A percentile compares a stretch with the other conserved stretches of the same genome.
Evolutionary conservation across 208 protist genomes (phyloP).

Genomic region (Wallacemonas sp.): DNA sequence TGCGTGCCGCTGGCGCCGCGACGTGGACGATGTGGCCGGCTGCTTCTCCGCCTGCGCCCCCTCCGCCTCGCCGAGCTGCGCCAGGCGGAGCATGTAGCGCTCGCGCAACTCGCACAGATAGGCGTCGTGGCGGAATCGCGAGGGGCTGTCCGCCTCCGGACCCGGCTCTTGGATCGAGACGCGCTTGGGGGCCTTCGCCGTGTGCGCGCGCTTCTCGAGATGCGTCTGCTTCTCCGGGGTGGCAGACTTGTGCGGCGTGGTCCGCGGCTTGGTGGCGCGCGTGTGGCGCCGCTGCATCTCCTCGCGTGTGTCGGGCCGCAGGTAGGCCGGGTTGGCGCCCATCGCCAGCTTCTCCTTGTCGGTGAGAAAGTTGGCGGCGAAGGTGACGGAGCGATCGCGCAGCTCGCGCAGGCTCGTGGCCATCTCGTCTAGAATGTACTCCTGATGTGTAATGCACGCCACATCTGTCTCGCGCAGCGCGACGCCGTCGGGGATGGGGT

Average conservation of each 20-base stretch:
- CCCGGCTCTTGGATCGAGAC: conserved; percentile 7
- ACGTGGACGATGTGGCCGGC: not conserved
- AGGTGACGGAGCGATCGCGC: conserved; percentile 67
- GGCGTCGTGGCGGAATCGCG: conserved; percentile 26
- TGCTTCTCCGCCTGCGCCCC: not conserved
- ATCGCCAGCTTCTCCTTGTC: conserved; percentile 80
- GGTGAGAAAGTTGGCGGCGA: conserved; percentile 74
- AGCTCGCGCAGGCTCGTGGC: conserved; percentile 41
- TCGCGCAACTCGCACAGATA: conserved; percentile 46
- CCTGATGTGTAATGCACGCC: conserved; percentile 41
- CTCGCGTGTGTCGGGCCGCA: conserved; percentile 28
- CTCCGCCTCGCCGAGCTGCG: conserved; percentile 31
- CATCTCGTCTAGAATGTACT: conserved; percentile 50
- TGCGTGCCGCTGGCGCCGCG: not conserved
- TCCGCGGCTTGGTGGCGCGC: not conserved
- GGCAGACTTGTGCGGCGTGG: not conserved
- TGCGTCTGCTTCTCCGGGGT: not conserved
- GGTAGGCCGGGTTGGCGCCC: conserved; percentile 69
- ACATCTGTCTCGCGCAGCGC: conserved; percentile 25
- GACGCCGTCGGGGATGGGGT: conserved; percentile 62
- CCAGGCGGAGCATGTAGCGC: conserved; percentile 51
- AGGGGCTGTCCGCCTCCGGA: conserved; percentile 1
- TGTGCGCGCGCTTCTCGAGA: not conserved
- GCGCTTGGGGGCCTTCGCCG: conserved; percentile 7
- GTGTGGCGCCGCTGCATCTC: not conserved